Evolutionary conservation across 345 rosid species (phyloP).

Genomic region (Populus pruinosa): DNA sequence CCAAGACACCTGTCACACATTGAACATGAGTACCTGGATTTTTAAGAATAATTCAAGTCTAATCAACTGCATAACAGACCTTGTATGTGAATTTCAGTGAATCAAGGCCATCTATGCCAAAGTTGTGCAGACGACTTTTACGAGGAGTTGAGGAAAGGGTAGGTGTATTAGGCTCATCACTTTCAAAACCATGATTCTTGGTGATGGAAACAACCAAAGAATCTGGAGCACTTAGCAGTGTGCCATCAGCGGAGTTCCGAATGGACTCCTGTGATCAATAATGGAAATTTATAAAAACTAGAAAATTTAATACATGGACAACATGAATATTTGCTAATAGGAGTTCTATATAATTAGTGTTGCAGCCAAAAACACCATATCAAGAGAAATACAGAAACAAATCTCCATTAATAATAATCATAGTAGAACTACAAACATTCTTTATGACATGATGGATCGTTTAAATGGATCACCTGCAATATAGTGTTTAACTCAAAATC

Average conservation of each 20-base stretch:
- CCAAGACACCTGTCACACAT: constrained; percentile 75
- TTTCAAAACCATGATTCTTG: constrained; percentile 44
- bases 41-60: constrained; percentile 13
- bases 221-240: constrained; percentile 74
- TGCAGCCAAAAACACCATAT: neutral
- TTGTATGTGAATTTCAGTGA: constrained; percentile 77
- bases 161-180: constrained; percentile 49
- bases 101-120: constrained; percentile 76
- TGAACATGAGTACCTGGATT: constrained; percentile 5
- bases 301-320: neutral
- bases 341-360: neutral
- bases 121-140: constrained; percentile 45
- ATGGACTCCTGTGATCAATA: constrained; percentile 72
- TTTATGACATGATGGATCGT: no score
- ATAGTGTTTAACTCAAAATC: constrained; percentile 86
- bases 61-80: constrained; percentile 37
- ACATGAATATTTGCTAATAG: neutral
- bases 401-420: neutral
- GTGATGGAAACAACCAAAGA: constrained; percentile 70
- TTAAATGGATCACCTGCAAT: constrained; percentile 57
- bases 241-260: constrained; percentile 87
- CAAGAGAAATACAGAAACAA: constrained; percentile 1
- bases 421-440: no score
- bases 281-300: constrained; percentile 5
- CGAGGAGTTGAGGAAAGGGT: constrained; percentile 45